Conservation (phyloP, 352 stramenopile species). For the Halophytophthora polymorphica region DNA sequence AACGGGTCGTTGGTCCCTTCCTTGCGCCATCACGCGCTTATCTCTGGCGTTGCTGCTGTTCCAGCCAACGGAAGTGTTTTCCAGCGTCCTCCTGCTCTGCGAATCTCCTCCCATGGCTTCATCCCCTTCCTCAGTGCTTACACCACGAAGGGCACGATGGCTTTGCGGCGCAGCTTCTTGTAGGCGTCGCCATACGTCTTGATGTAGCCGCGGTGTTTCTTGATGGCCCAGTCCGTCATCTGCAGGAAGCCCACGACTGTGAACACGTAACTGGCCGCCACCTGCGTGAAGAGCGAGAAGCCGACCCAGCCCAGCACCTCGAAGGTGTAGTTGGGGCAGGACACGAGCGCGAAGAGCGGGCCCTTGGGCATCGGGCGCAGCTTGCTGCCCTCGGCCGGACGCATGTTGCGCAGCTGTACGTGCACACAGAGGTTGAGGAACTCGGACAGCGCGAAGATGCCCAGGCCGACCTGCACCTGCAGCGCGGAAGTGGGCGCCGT, state of each 20-base stretch:
- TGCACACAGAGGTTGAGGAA: slow-evolving; percentile 84
- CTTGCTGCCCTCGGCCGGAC: slow-evolving; percentile 71
- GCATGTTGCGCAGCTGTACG: slow-evolving; percentile 80
- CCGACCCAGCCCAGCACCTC: slow-evolving; percentile 88
- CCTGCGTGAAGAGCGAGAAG: slow-evolving; percentile 86
- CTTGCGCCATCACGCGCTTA: too few relatives aligned
- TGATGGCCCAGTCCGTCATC: slow-evolving; percentile 88
- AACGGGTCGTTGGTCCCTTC: too few relatives aligned
- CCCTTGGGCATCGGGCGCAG: slow-evolving; percentile 66
- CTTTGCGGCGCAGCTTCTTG: slow-evolving; percentile 83
- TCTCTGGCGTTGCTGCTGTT: too few relatives aligned
- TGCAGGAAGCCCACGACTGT: slow-evolving; percentile 82
- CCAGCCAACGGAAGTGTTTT: too few relatives aligned
- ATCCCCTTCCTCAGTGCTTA: slow-evolving; percentile 52
- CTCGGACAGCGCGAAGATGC: slow-evolving; percentile 70
- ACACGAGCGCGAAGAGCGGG: slow-evolving; percentile 79
- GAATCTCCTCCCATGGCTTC: too few relatives aligned
- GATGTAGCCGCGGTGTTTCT: slow-evolving; percentile 87
- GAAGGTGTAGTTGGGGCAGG: slow-evolving; percentile 91
- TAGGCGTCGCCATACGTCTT: slow-evolving; percentile 86
- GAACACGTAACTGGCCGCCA: slow-evolving; percentile 82
- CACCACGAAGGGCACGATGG: slow-evolving; percentile 82
- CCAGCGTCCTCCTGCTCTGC: too few relatives aligned
- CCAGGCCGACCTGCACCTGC: slow-evolving; percentile 56
- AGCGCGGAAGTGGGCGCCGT: slow-evolving; percentile 37